Evolutionary conservation across 148 eudicot genomes (phyloP), one percentile per base, ranked within the genome.

Genomic region (Cornus suecica): DNA sequence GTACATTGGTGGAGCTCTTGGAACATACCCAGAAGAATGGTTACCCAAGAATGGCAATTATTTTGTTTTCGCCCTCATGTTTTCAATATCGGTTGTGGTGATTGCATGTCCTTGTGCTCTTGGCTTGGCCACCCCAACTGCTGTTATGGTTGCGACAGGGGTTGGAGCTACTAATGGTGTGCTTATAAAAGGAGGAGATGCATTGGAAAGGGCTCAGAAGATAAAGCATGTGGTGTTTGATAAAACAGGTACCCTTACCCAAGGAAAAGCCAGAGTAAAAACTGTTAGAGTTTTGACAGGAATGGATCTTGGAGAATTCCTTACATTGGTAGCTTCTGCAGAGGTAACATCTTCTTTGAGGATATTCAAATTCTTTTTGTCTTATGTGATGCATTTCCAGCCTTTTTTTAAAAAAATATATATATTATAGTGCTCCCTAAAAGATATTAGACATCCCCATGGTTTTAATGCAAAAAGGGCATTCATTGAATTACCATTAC

Each of bases 121-220:
- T 80, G 99, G 99, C 54, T 84, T 95, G 88, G 99, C 99, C 76
- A 95, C 99, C 68, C 99, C 99, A 68, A 95, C 99, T 48, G 99
- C 99, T 79, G 90, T 95, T 76, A 95, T 95, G 99, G 99, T 95
- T 72, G 97, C 99, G 27, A 95, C 99, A 54, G 97, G 99, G 61
- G 97, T 95, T 77, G 99, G 99, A 77, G 99, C 99, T 25, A 92
- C 84, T 74, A 88, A 95, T 82, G 97, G 99, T 8, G 94, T 95
- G 74, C 89, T 95, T 60, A 95, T 95, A 30, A 95, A 95, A 82
- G 99, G 97, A 74, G 99, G 99, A 75, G 97, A 95, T 85, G 99
- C 99, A 30, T 77, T 95, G 82, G 99, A 95, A 85, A 88, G 87
- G 78, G 99, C 97, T 69, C 97, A 95, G 73, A 91, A 90, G 88